Conservation (phyloP, 2,329 filamentous ascomycete species). For the Colletotrichum lentis region DNA sequence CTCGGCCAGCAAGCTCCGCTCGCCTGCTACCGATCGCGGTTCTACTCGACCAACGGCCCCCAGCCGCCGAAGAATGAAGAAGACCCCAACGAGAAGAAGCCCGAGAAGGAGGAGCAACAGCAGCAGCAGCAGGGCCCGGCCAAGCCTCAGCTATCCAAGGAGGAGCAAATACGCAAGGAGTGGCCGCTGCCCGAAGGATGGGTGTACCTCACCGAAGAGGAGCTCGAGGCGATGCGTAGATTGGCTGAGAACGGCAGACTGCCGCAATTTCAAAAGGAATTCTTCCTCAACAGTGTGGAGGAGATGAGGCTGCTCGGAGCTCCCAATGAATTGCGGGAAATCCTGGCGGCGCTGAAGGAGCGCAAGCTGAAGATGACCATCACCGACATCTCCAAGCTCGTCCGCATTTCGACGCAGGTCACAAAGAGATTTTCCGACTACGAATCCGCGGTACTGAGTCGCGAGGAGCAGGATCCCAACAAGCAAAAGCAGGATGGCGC, state of each 20-base stretch:
- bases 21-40: slow-evolving; percentile 43
- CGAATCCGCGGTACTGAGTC: slow-evolving; percentile 34
- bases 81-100: slow-evolving; percentile 39
- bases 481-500: slow-evolving; percentile 33
- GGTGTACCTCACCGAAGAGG: slow-evolving; percentile 56
- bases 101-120: slow-evolving; percentile 35
- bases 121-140: slow-evolving; percentile 30
- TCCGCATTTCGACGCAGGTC: slow-evolving; percentile 64
- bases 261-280: slow-evolving; percentile 67
- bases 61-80: slow-evolving; percentile 50
- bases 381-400: slow-evolving; percentile 66
- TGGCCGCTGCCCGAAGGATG: slow-evolving; percentile 56
- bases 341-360: slow-evolving; percentile 65
- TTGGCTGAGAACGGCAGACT: slow-evolving; percentile 66
- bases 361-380: slow-evolving; percentile 49
- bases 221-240: slow-evolving; percentile 63
- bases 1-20: slow-evolving; percentile 48
- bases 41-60: slow-evolving; percentile 51
- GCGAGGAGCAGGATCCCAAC: slow-evolving; percentile 35
- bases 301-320: slow-evolving; percentile 74
- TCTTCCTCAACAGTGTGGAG: slow-evolving; percentile 67
- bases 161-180: slow-evolving; percentile 41
- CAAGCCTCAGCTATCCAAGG: slow-evolving; percentile 37
- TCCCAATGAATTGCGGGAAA: slow-evolving; percentile 70
- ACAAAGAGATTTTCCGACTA: slow-evolving; percentile 52